Evolutionary conservation across 305 asterid species (phyloP).

Genomic region (Andrographis paniculata): DNA sequence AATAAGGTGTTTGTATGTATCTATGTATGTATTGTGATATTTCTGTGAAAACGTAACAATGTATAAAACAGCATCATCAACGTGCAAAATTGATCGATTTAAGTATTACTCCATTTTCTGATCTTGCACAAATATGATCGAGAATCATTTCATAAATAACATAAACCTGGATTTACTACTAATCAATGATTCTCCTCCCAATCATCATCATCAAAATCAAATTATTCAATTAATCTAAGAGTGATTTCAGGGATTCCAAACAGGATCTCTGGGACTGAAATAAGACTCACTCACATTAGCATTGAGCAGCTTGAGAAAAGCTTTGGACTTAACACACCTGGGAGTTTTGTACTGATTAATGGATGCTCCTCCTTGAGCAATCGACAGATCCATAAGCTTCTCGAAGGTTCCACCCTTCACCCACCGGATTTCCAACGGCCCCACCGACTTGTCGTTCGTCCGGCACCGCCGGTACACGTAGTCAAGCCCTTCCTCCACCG

Average conservation of each 20-base stretch:
- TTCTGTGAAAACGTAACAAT: too few species aligned
- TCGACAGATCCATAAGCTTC: slow-evolving; percentile 80
- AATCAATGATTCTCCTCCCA: too few species aligned
- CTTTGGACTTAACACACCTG: slow-evolving; percentile 53
- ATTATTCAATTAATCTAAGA: neutral
- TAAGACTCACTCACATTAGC: slow-evolving; percentile 41
- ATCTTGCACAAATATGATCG: too few species aligned
- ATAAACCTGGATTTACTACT: too few species aligned
- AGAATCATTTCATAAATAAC: too few species aligned
- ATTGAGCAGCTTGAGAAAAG: slow-evolving; percentile 51
- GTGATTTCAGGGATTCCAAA: slow-evolving; percentile 43
- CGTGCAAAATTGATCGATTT: too few species aligned
- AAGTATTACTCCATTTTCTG: too few species aligned
- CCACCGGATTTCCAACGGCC: slow-evolving; percentile 76
- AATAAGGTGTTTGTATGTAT: too few species aligned
- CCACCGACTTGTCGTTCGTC: slow-evolving; percentile 50
- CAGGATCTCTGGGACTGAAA: slow-evolving; percentile 63
- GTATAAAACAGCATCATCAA: too few species aligned
- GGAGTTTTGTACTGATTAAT: slow-evolving; percentile 92
- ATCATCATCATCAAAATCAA: too few species aligned
- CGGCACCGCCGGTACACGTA: slow-evolving; percentile 65
- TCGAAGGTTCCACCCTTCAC: slow-evolving; percentile 75
- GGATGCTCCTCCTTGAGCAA: slow-evolving; percentile 64
- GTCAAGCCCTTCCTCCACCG: slow-evolving; percentile 57
- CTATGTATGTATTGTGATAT: too few species aligned